phyloP scores from a whole-genome alignment of 805 yeast species.

The Sugiyamaella smithiae region DNA sequence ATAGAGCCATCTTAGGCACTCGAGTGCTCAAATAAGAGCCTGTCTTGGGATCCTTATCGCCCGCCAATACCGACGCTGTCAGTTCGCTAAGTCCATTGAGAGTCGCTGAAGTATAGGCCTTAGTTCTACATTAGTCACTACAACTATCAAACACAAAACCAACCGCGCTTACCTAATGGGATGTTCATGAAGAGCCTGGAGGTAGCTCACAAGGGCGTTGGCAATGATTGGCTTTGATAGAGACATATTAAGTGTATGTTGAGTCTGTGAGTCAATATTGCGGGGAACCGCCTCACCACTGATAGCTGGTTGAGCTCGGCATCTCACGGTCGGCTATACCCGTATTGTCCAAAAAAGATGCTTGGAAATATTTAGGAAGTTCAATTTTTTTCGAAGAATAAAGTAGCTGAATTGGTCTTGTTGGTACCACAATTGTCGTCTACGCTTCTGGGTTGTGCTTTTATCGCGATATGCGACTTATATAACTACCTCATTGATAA shows the following conservation, averaged over 20 bases:
- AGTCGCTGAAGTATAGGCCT: conserved; percentile 36
- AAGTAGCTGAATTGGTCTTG: too few species aligned
- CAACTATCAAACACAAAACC: not conserved
- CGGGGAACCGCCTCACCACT: conserved; percentile 4
- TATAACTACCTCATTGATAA: too few species aligned
- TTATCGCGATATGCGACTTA: too few species aligned
- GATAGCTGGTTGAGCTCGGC: too few species aligned
- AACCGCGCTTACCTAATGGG: conserved; percentile 28
- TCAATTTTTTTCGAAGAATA: too few species aligned
- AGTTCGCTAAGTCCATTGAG: conserved; percentile 37
- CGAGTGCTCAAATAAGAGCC: conserved; percentile 34
- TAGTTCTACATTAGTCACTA: conserved; percentile 26
- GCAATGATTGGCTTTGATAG: conserved; percentile 12
- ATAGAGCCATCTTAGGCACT: conserved; percentile 38
- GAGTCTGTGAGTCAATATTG: not conserved
- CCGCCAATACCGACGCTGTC: conserved; percentile 36
- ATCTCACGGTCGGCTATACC: too few species aligned
- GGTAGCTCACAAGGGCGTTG: conserved; percentile 25
- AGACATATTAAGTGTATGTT: conserved; percentile 6
- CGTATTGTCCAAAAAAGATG: too few species aligned
- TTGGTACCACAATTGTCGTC: too few species aligned
- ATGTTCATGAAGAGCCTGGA: conserved; percentile 28
- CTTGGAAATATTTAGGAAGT: too few species aligned
- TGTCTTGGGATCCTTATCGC: conserved; percentile 36
- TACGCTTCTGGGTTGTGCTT: too few species aligned